Conservation (phyloP, 176 grass and related monocot species). For the Carex kokanica region DNA sequence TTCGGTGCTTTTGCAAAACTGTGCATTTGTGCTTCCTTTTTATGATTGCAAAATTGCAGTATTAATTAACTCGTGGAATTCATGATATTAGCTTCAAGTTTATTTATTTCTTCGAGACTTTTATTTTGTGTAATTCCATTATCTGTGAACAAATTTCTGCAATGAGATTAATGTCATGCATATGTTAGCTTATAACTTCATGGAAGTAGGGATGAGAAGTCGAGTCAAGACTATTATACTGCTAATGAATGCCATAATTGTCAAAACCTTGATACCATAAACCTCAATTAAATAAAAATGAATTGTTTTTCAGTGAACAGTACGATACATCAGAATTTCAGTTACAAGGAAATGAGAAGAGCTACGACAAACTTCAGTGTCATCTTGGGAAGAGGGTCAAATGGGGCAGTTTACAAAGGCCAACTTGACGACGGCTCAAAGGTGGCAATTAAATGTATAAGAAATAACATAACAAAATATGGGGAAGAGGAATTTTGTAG, state of each 20-base stretch:
- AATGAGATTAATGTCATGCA: background rate
- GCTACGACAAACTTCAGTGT: slow-evolving; percentile 67
- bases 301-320: slow-evolving; percentile 53
- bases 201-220: background rate
- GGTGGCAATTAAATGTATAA: slow-evolving; percentile 55
- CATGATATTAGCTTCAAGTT: background rate
- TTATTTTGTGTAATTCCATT: too few species aligned
- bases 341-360: slow-evolving; percentile 69
- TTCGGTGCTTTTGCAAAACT: background rate
- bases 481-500: slow-evolving; percentile 56
- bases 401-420: slow-evolving; percentile 61
- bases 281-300: background rate
- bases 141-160: background rate
- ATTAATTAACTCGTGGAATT: background rate
- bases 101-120: too few species aligned
- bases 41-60: background rate
- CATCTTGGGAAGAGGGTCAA: slow-evolving; percentile 47
- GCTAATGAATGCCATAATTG: too few species aligned
- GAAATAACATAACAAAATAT: slow-evolving; percentile 42
- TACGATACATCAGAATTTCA: slow-evolving; percentile 58
- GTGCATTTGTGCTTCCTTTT: background rate
- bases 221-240: too few species aligned
- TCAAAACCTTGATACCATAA: slow-evolving; percentile 6
- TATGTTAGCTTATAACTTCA: background rate
- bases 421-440: slow-evolving; percentile 61